Base-by-base conservation (phyloP, 2,329 filamentous ascomycete genomes). In the Cytospora paraplurivora region DNA sequence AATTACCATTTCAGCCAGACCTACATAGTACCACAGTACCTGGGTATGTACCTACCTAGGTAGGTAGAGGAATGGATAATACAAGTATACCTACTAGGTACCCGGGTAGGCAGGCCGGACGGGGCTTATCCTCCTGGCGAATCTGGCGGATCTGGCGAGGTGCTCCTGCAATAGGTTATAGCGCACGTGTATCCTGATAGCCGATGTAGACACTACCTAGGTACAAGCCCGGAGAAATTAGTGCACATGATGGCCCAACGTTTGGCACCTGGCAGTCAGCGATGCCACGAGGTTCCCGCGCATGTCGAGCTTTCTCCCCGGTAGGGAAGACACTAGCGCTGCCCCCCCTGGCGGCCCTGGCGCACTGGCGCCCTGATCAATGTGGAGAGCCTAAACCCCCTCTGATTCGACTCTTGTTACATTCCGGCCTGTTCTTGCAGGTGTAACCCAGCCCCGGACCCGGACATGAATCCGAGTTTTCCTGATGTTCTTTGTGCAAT, bases 211-310 rank as follows among this genome's bases (percentile, higher is more conserved):
- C 7, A 4, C 44, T 47, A n/a, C n/a, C n/a, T n/a, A n/a, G n/a
- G n/a, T n/a, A 47, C n/a, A 47, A 7, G n/a, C 17, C 15, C 21
- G n/a, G 19, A 12, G 17, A 44, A n/a, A 44, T 21, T 21, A 19
- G 17, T 3, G 41, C 19, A 47, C 44, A 44, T 47, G 6, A 21
- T 19, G 11, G 19, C 44, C 44, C 44, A 17, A 47, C 44, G 44
- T 47, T 27, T 47, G 44, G 44, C 44, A 47, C 35, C 35, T 37
- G 35, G 41, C 41, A 47, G 44, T 47, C n/a, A 47, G 44, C 44
- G 21, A 47, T 47, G 44, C 44, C 44, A 47, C 44, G 44, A 47
- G 44, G 44, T 47, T 27, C n/a, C 21, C 21, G n/a, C 44, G 44
- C 44, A 47, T 47, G 44, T 47, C 44, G 44, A 44, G 38, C 15